These are phyloP conservation scores for Curvularia spicifera DNA, from an alignment of 2,329 filamentous ascomycete species.

Conservation along the genomic window DNA sequence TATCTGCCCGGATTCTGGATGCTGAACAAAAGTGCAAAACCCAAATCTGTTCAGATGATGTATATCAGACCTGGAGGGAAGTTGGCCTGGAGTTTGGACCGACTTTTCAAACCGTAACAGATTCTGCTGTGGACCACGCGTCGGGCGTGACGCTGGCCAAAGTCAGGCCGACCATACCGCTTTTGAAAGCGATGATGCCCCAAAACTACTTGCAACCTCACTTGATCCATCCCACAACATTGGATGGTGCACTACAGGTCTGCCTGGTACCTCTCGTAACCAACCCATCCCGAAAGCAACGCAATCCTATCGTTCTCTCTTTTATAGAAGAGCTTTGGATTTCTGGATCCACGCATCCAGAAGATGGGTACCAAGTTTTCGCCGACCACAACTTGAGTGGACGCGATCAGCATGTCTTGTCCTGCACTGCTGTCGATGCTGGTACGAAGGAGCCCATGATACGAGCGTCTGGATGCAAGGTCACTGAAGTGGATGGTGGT, in stretches of 20 bases:
- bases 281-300: not conserved
- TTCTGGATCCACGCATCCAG: not conserved
- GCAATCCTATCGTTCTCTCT: not conserved
- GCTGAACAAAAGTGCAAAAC: not conserved
- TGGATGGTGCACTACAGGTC: constrained; percentile 1
- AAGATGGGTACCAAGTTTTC: not conserved
- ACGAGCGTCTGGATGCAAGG: not conserved
- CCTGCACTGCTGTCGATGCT: not conserved
- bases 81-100: not conserved
- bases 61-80: not conserved
- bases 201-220: not conserved
- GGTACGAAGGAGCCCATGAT: not conserved
- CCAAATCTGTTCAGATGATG: not conserved
- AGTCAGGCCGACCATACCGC: not conserved
- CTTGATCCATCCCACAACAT: constrained; percentile 5
- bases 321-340: not conserved
- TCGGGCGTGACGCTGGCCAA: not conserved
- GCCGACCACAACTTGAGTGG: not conserved
- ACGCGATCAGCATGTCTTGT: not conserved
- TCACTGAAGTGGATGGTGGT: not conserved
- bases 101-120: not conserved
- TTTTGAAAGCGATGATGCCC: not conserved
- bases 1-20: not conserved
- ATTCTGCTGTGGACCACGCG: not conserved
- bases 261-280: not conserved